Conservation (phyloP, 1,139 yeast genomes). For the Geotrichum bryndzae region DNA sequence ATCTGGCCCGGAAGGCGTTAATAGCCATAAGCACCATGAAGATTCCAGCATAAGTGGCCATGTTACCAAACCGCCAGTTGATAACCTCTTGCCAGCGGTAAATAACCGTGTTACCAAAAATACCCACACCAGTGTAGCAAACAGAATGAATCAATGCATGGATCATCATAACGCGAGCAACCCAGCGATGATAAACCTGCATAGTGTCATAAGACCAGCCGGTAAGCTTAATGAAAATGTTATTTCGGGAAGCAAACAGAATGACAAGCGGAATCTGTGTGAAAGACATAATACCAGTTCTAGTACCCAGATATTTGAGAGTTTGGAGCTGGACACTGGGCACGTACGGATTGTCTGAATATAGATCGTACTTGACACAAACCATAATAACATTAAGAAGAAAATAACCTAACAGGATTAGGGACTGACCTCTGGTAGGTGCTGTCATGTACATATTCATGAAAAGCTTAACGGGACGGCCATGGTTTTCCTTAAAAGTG, state of each 20-base stretch:
- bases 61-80: conserved; percentile 43
- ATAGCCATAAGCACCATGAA: conserved; percentile 30
- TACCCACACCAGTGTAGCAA: conserved; percentile 32
- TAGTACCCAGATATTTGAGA: conserved; percentile 45
- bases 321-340: conserved; percentile 27
- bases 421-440: conserved; percentile 33
- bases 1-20: conserved; percentile 22
- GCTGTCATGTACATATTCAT: conserved; percentile 24
- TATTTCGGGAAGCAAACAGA: conserved; percentile 58
- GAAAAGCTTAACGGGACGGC: conserved; percentile 26
- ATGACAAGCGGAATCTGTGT: conserved; percentile 50
- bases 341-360: conserved; percentile 24
- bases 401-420: conserved; percentile 29
- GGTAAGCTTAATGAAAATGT: conserved; percentile 50
- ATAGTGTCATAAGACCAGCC: conserved; percentile 62
- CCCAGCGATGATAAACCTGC: conserved; percentile 59
- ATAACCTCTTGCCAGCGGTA: conserved; percentile 39
- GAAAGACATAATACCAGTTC: conserved; percentile 58
- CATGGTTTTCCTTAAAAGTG: conserved; percentile 29
- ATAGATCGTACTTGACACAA: conserved; percentile 20
- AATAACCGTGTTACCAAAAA: conserved; percentile 36
- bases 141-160: conserved; percentile 42
- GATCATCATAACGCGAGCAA: conserved; percentile 47
- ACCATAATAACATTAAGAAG: conserved; percentile 28
- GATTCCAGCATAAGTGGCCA: conserved; percentile 38